Base-by-base conservation (phyloP, 2,329 filamentous ascomycete species). In the Beauveria asiatica region DNA sequence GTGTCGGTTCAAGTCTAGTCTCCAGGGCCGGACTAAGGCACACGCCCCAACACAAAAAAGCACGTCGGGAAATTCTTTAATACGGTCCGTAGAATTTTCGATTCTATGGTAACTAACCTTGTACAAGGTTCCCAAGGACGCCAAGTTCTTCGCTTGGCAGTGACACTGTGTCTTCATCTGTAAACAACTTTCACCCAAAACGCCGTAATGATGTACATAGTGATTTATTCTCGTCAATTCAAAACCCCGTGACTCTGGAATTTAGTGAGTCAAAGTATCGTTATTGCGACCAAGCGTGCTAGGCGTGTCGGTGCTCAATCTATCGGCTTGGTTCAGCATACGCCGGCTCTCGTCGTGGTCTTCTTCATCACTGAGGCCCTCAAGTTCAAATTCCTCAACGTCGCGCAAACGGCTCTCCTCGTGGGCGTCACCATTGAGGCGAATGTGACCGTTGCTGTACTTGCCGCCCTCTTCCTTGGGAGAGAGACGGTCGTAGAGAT, bases 361-460 rank as follows among this genome's bases (percentile, higher is more conserved):
- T 19, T 95, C 92, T 49, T 96, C 92, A 61, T 89, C 94, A 71
- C 92, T 92, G 44, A 99, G 75, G 0, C 90, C 93, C 62, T 94
- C 91, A 1, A 99, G 80, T 74, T 97, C 94, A 71, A 96, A 99
- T 67, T 96, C 92, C 70, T 97, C 88, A 0, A 90, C 92, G 69
- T 96, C 92, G 33, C 84, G 80, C 42, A 93, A 78, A 62, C 83
- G 83, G 11, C 79, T 76, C 25, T 84, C 82, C 48, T 81, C 79
- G 1, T 74, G 70, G 1, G 66, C 68, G 11, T 69, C 68, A 5
- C 74, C 73, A 50, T 71, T 73, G 17, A 67, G 61, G 11, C 67
- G 67, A 2, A 66, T 67, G 10, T 72, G 71, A 23, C 75, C 76
- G 53, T 76, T 74, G 37, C 66, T 63, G 3, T 73, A 64, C 3